Conservation (phyloP, 192 early-diverging fungal species). For the Podila epicladia region DNA sequence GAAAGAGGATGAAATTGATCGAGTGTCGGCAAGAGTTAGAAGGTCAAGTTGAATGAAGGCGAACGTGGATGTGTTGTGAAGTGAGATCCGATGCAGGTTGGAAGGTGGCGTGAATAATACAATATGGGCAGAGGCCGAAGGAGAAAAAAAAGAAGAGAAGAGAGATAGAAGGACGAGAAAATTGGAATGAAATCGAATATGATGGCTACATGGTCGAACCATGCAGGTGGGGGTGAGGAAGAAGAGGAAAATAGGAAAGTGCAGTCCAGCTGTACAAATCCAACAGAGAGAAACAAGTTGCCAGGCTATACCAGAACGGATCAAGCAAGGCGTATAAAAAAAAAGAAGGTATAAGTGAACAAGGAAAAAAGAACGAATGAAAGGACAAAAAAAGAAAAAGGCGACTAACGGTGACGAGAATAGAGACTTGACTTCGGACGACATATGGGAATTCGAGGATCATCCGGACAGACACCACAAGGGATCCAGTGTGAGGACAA, state of each 20-base stretch:
- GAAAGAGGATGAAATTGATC: too few species aligned
- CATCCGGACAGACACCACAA: too few species aligned
- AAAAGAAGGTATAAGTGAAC: neutral
- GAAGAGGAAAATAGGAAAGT: conserved; percentile 11
- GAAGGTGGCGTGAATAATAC: conserved; percentile 1
- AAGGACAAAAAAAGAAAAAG: neutral
- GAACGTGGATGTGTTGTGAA: neutral
- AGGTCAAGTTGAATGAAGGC: neutral
- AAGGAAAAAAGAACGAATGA: conserved; percentile 1
- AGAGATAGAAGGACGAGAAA: neutral
- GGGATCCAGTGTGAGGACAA: neutral
- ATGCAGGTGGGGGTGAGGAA: neutral
- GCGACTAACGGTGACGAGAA: neutral
- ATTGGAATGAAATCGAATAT: neutral
- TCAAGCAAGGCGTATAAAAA: neutral
- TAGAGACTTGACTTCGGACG: too few species aligned
- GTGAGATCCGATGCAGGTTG: neutral
- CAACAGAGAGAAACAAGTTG: neutral
- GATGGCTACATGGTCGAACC: neutral
- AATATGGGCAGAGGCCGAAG: neutral
- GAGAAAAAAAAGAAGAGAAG: neutral
- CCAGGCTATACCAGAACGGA: neutral
- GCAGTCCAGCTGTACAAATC: conserved; percentile 30
- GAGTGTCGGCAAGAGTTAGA: neutral
- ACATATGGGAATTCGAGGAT: too few species aligned